Conservation (phyloP, 169 alveolate species). For the Amoebophrya sp. region DNA sequence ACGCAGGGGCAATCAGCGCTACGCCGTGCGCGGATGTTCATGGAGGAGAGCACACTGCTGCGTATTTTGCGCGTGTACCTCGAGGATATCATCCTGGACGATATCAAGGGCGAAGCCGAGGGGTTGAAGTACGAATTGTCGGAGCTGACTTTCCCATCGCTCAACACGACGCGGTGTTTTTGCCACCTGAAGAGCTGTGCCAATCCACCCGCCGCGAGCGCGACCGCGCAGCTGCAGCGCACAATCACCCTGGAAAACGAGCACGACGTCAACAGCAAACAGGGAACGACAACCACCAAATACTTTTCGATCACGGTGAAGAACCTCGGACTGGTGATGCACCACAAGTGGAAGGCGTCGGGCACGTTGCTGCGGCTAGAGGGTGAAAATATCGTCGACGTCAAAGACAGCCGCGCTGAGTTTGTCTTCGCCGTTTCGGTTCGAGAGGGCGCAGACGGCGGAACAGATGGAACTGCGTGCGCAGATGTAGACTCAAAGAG, state of each 20-base stretch:
- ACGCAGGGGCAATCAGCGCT: no score
- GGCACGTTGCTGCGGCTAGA: not conserved
- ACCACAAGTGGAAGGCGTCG: not conserved
- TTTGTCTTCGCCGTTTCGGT: not conserved
- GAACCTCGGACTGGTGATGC: not conserved
- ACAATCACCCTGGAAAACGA: not conserved
- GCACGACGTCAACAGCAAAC: not conserved
- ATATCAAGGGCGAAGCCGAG: not conserved
- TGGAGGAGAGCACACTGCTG: not conserved
- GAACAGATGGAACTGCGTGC: not conserved
- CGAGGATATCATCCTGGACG: not conserved
- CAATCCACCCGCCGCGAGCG: not conserved
- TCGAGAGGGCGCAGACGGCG: not conserved
- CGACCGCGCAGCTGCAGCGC: not conserved
- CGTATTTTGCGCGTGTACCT: not conserved
- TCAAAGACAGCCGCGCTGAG: not conserved
- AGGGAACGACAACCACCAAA: not conserved
- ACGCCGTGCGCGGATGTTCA: not conserved
- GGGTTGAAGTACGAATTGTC: not conserved
- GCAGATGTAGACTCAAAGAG: not conserved
- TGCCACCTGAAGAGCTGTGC: not conserved
- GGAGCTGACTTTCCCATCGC: not conserved
- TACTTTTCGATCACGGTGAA: not conserved
- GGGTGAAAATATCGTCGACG: not conserved
- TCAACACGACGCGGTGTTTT: not conserved